These are phyloP conservation scores for Candida adriatica DNA, from an alignment of 805 yeast genomes.

Conservation along the genomic window DNA sequence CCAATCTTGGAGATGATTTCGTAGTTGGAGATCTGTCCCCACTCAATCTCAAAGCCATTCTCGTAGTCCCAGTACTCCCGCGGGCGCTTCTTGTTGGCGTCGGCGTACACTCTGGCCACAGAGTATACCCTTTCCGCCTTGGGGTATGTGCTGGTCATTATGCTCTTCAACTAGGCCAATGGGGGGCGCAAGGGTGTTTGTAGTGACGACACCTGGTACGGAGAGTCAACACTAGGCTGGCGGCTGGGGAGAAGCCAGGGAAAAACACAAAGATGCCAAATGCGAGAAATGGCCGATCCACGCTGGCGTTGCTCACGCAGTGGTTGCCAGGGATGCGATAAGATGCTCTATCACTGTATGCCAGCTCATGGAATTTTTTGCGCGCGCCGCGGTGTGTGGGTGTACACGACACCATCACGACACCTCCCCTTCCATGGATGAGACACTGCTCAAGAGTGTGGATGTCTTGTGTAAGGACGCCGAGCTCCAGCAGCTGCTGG, in stretches of 20 bases:
- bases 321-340: too few relatives aligned
- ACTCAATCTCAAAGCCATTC: constrained; percentile 44
- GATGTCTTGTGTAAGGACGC: not conserved
- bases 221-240: too few relatives aligned
- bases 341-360: too few relatives aligned
- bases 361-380: too few relatives aligned
- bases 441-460: constrained; percentile 12
- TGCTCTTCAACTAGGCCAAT: too few relatives aligned
- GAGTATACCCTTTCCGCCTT: constrained; percentile 31
- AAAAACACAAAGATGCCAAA: too few relatives aligned
- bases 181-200: not conserved
- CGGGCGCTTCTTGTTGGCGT: constrained; percentile 62
- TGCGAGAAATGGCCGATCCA: too few relatives aligned
- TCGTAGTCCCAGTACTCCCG: constrained; percentile 85
- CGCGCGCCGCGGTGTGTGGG: too few relatives aligned
- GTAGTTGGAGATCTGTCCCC: constrained; percentile 56
- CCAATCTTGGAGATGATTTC: constrained; percentile 84
- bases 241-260: too few relatives aligned
- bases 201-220: not conserved
- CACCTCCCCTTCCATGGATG: too few relatives aligned
- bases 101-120: constrained; percentile 62
- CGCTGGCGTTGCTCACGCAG: too few relatives aligned
- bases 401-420: too few relatives aligned
- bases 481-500: not conserved
- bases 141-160: constrained; percentile 17